Base-by-base conservation (phyloP, 805 yeast genomes). In the Saccharomycopsis fibuligera region DNA sequence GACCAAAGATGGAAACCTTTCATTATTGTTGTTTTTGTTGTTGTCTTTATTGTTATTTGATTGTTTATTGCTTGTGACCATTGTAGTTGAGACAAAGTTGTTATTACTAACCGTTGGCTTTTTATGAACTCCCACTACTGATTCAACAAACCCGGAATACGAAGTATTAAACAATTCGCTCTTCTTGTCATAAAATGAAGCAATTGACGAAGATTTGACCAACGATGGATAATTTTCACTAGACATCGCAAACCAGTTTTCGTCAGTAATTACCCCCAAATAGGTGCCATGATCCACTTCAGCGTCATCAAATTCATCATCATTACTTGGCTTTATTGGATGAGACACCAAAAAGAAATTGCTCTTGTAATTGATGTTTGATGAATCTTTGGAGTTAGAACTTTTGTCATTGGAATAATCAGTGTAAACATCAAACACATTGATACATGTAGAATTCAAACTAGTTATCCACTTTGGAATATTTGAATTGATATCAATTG, bases 241-340 rank as follows among this genome's bases (percentile, higher is more conserved):
- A 21, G 95, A 84, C 76, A 91, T 72, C 3, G 96, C 96, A 68
- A 76, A 86, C 96, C 96, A 90, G 1, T 83, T 72, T 3, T 83
- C 81, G 41, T 70, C 68, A 27, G 68, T 69, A 0, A 89, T 78
- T 27, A 80, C 73, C 50, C 79, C 86, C 33, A 91, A 70, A 56
- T 81, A 81, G 9, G 91, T 83, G 2, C 82, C 79, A 16, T 19
- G 17, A 39, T 39, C 45, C 16, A 9, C 12, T 16, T 40, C 23
- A 43, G 68, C 66, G 39, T 58, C 56, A 2, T 54, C 50, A 10
- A 49, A 53, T 5, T 45, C 55, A 27, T 42, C 16, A 14, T 25
- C 36, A 24, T 35, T 51, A 23, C 61, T 62, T 5, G 65, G 59
- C 36, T 60, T 64, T 45, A 81, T 66, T 0, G 91, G 91, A 60